Percentiles rank a stretch among this genome's conserved stretches.
These are phyloP conservation scores for Aspergillus brunneoviolaceus DNA, from an alignment of 2,329 filamentous ascomycete species.

Conservation along the genomic window DNA sequence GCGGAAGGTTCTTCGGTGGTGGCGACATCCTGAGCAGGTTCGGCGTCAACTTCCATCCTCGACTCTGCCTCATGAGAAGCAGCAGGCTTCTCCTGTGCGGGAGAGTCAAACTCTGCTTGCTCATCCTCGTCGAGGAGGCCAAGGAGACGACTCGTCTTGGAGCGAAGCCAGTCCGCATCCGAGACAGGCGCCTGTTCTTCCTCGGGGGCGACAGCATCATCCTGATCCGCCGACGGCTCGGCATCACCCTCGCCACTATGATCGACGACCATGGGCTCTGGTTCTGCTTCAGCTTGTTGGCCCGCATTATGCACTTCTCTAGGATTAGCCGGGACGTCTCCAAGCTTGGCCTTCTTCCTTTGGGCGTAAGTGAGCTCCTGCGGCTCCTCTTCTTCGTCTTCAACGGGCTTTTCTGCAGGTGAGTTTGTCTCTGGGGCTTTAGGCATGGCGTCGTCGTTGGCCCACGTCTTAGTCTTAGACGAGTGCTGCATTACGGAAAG, in stretches of 20 bases:
- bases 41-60: slow-evolving; percentile 11
- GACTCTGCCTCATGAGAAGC: slow-evolving; percentile 14
- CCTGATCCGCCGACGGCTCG: slow-evolving; percentile 18
- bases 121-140: slow-evolving; percentile 74
- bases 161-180: slow-evolving; percentile 89
- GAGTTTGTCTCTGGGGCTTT: slow-evolving; percentile 24
- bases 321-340: slow-evolving; percentile 63
- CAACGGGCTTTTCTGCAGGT: slow-evolving; percentile 20
- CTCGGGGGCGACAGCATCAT: slow-evolving; percentile 25
- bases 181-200: slow-evolving; percentile 47
- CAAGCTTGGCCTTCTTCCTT: slow-evolving; percentile 40
- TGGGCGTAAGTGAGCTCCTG: slow-evolving; percentile 44
- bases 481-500: slow-evolving; percentile 75
- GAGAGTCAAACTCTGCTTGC: slow-evolving; percentile 42
- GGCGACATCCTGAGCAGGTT: slow-evolving; percentile 17
- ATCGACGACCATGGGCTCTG: slow-evolving; percentile 29
- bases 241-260: slow-evolving; percentile 19
- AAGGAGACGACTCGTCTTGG: slow-evolving; percentile 79
- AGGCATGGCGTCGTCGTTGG: slow-evolving; percentile 51
- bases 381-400: slow-evolving; percentile 17
- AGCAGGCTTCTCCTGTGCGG: slow-evolving; percentile 21
- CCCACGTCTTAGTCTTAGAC: slow-evolving; percentile 64
- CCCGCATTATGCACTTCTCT: slow-evolving; percentile 6
- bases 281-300: slow-evolving; percentile 5
- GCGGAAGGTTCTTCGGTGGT: slow-evolving; percentile 10